These are phyloP conservation scores for Fusarium ambrosium DNA, from an alignment of 2,329 filamentous ascomycete genomes.

Conservation along the genomic window DNA sequence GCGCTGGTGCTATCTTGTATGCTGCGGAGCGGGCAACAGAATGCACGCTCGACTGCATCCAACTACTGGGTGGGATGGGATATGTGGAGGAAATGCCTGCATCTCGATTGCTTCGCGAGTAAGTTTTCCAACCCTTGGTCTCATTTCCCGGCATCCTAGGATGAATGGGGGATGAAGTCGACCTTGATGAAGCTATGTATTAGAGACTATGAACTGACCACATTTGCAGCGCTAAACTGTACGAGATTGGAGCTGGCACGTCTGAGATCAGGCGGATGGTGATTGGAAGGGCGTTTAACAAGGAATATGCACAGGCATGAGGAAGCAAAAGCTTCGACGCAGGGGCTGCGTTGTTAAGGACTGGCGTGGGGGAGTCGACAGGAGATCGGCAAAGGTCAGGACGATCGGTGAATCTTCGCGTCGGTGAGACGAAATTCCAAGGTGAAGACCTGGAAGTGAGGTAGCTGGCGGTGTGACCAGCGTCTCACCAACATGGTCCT, in stretches of 20 bases:
- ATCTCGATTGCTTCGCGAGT: conserved; percentile 83
- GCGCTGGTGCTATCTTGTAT: conserved; percentile 93
- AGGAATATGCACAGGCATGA: conserved; percentile 73
- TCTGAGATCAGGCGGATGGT: conserved; percentile 96
- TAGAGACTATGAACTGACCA: conserved; percentile 46
- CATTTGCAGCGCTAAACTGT: conserved; percentile 74
- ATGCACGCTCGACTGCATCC: conserved; percentile 87
- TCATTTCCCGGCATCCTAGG: not conserved
- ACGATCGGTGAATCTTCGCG: not conserved
- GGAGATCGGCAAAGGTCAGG: not conserved
- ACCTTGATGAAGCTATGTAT: not conserved
- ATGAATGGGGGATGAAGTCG: not conserved
- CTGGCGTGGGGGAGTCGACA: not conserved
- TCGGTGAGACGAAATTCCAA: not conserved
- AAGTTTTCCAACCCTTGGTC: conserved; percentile 46
- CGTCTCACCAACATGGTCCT: not conserved
- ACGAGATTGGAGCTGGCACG: conserved; percentile 97
- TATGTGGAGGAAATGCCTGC: conserved; percentile 97
- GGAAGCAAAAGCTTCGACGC: not conserved
- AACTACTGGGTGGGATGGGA: conserved; percentile 94
- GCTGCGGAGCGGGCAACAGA: conserved; percentile 92
- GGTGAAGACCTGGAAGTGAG: not conserved
- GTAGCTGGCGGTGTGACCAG: conserved; percentile 21
- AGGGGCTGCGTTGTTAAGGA: not conserved
- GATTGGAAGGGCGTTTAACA: conserved; percentile 92